Evolutionary conservation across 1,139 yeast species (phyloP).

Genomic region (Taphrina wiesneri): DNA sequence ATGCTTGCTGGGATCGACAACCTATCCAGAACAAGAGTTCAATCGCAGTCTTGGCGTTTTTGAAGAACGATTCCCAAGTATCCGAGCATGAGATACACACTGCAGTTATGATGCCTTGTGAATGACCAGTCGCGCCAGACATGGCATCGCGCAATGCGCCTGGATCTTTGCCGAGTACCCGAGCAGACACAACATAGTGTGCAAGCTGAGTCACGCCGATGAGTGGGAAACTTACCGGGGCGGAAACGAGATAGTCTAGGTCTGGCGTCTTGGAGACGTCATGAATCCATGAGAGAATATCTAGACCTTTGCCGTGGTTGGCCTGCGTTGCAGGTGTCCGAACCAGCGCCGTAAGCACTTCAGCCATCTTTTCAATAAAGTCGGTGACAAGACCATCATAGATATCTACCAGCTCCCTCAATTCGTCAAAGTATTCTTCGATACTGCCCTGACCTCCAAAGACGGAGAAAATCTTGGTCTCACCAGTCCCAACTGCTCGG

Average conservation of each 20-base stretch:
- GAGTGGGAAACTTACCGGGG: conserved; percentile 93
- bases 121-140: conserved; percentile 93
- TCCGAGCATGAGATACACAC: conserved; percentile 83
- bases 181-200: conserved; percentile 86
- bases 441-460: conserved; percentile 99
- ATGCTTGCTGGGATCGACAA: conserved; percentile 81
- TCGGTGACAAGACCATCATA: conserved; percentile 76
- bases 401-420: conserved; percentile 75
- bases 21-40: conserved; percentile 89
- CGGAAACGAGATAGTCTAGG: conserved; percentile 80
- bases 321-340: conserved; percentile 77
- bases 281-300: conserved; percentile 81
- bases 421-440: conserved; percentile 95
- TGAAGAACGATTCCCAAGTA: conserved; percentile 79
- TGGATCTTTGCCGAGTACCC: conserved; percentile 81
- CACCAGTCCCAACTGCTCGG: conserved; percentile 52
- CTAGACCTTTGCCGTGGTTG: conserved; percentile 90
- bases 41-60: conserved; percentile 72
- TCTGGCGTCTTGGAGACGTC: conserved; percentile 86
- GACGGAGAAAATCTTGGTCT: conserved; percentile 72
- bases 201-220: conserved; percentile 93
- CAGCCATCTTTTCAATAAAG: conserved; percentile 68
- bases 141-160: conserved; percentile 76
- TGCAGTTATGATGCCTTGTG: conserved; percentile 95
- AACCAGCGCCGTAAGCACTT: conserved; percentile 66